These are phyloP conservation scores for Chlamydomonas schloesseri DNA, from an alignment of 139 green algal species.

Conservation along the genomic window DNA sequence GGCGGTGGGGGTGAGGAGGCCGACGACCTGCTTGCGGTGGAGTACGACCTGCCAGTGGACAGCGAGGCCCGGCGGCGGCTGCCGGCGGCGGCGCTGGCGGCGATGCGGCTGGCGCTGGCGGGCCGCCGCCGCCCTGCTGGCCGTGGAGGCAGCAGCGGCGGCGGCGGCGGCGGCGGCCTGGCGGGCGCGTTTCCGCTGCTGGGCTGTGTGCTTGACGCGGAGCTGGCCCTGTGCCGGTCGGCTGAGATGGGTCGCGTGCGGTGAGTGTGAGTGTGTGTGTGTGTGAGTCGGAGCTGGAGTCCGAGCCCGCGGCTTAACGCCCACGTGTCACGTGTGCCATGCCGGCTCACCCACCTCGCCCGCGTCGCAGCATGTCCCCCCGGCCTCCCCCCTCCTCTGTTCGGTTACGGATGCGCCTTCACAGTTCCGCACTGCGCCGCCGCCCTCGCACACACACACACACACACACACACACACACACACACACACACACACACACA, in stretches of 20 bases:
- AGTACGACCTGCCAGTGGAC: neutral
- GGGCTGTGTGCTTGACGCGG: neutral
- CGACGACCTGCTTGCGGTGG: neutral
- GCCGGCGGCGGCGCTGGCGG: slow-evolving; percentile 20
- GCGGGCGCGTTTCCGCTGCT: neutral
- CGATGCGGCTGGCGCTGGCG: neutral
- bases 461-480: too few relatives aligned
- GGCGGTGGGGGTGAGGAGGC: neutral
- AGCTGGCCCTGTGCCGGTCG: slow-evolving; percentile 26
- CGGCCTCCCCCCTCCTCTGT: too few relatives aligned
- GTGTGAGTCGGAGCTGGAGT: too few relatives aligned
- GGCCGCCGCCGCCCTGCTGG: too few relatives aligned
- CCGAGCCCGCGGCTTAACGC: too few relatives aligned
- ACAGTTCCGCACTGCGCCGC: too few relatives aligned
- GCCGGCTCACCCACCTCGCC: neutral
- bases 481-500: too few relatives aligned
- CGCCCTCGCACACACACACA: too few relatives aligned
- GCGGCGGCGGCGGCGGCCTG: neutral
- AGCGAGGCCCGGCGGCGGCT: neutral
- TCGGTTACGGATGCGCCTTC: too few relatives aligned
- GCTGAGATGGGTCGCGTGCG: neutral
- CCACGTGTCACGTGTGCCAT: neutral
- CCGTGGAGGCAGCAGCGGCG: neutral
- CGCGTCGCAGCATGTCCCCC: neutral
- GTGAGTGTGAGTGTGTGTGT: neutral